Percentiles rank a stretch among this genome's conserved stretches.
Conservation (phyloP, 1,139 yeast species). For the Suhomyces coccinellae region DNA sequence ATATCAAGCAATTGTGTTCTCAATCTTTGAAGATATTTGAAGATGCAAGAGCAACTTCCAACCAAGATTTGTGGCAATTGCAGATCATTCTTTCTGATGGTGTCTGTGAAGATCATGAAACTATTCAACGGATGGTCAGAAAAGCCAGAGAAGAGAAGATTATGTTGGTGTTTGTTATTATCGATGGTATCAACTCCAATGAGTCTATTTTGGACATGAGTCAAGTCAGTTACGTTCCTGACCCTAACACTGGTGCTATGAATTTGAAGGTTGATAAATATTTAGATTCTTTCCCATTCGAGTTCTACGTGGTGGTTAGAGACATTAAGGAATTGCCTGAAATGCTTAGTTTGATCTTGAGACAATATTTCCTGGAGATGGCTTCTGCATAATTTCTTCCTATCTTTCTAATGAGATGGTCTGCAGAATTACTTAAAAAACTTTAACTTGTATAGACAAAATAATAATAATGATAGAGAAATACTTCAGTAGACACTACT, state of each 20-base stretch:
- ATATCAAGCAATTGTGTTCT: conserved; percentile 70
- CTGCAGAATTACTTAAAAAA: background rate
- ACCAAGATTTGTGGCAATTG: conserved; percentile 84
- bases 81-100: conserved; percentile 95
- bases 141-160: conserved; percentile 89
- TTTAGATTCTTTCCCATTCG: conserved; percentile 94
- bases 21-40: conserved; percentile 75
- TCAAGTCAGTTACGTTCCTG: conserved; percentile 74
- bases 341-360: conserved; percentile 81
- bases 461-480: too few species aligned
- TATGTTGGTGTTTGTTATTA: conserved; percentile 92
- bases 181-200: conserved; percentile 82
- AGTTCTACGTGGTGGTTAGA: conserved; percentile 90
- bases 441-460: too few species aligned
- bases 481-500: too few species aligned
- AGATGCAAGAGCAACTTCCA: conserved; percentile 58
- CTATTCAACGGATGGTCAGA: conserved; percentile 79
- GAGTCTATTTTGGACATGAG: conserved; percentile 94
- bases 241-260: conserved; percentile 70
- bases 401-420: too few species aligned
- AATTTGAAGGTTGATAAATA: conserved; percentile 78
- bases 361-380: conserved; percentile 85
- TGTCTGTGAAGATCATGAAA: conserved; percentile 91
- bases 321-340: conserved; percentile 88
- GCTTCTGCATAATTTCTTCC: conserved; percentile 24